Base-by-base conservation (phyloP, 495 filamentous ascomycete genomes). In the Letharia lupina region DNA sequence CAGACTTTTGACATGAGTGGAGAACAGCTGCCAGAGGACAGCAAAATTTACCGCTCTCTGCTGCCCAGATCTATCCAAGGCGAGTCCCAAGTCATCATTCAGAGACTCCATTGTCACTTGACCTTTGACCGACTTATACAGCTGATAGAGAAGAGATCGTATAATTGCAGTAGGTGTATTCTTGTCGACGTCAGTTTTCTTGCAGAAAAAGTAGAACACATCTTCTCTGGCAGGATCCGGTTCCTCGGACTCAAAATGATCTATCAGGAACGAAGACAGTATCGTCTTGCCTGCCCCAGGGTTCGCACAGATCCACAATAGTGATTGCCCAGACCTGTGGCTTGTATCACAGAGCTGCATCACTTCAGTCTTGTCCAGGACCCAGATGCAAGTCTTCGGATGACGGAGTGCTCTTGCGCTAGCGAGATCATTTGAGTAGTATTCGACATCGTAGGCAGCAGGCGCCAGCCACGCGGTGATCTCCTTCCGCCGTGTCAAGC, bases 181-280 rank as follows among this genome's bases (percentile, higher is more conserved):
- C 28, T 65, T 65, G 39, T 65, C 64, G 18, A 2, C 57, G 11
- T 65, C 64, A 20, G 64, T 60, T 2, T 48, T 52, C 13, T 61
- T 61, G 58, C 56, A 61, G 64, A 65, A 61, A 28, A 65, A 65
- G 45, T 65, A 65, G 31, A 65, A 20, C 11, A 40, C 42, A n/a
- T 60, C 35, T 9, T 9, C 35, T 28, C n/a, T 11, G 28, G 33
- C n/a, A 31, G 23, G 15, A 20, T 60, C 45, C 41, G 41, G 1
- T n/a, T 18, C 41, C 23, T 40, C 18, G 16, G 54, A 23, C 50
- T 56, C 7, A 23, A 33, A 60, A 12, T 35, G 35, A 33, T 60
- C 42, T 16, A 65, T 61, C 37, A 65, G n/a, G 37, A 60, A 65
- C 18, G 64, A 65, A 11, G 64, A 65, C 16, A 65, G 56, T 13